A percentile compares a stretch with the other conserved stretches of the same genome.
These are phyloP conservation scores for Tuber indicum DNA, from an alignment of 495 filamentous ascomycete species.

Conservation along the genomic window DNA sequence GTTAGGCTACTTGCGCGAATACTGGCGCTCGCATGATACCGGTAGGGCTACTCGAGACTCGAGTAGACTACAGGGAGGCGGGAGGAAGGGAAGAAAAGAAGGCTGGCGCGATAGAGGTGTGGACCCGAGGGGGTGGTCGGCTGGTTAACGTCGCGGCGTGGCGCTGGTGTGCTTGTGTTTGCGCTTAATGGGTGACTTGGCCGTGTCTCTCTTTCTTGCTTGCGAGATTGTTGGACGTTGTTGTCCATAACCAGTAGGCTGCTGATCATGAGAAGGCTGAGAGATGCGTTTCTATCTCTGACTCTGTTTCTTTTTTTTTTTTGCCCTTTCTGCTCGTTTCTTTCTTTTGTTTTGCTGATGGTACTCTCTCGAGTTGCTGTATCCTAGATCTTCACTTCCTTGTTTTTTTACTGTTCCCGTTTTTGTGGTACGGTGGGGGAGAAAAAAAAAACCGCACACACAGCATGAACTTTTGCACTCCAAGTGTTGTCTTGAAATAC, in stretches of 20 bases:
- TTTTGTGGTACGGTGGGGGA: background rate
- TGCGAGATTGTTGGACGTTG: background rate
- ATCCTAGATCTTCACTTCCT: constrained; percentile 1
- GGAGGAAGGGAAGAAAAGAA: background rate
- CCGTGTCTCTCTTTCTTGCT: background rate
- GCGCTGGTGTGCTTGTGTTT: background rate
- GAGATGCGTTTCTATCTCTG: background rate
- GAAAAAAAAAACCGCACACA: background rate
- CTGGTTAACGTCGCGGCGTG: background rate
- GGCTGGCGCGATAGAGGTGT: background rate
- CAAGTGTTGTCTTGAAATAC: constrained; percentile 17
- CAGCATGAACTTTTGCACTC: background rate
- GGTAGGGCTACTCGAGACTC: background rate
- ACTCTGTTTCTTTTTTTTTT: background rate
- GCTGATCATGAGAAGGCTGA: background rate
- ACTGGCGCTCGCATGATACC: background rate
- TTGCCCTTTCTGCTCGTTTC: background rate
- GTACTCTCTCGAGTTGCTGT: background rate
- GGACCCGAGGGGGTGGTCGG: background rate
- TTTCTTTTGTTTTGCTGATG: background rate
- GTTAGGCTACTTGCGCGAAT: background rate
- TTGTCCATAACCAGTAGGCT: background rate
- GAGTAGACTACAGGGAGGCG: background rate
- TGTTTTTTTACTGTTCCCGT: constrained; percentile 11
- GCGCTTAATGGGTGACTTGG: background rate